phyloP scores from a whole-genome alignment of 2,329 filamentous ascomycete species.

The Colletotrichum tanaceti region DNA sequence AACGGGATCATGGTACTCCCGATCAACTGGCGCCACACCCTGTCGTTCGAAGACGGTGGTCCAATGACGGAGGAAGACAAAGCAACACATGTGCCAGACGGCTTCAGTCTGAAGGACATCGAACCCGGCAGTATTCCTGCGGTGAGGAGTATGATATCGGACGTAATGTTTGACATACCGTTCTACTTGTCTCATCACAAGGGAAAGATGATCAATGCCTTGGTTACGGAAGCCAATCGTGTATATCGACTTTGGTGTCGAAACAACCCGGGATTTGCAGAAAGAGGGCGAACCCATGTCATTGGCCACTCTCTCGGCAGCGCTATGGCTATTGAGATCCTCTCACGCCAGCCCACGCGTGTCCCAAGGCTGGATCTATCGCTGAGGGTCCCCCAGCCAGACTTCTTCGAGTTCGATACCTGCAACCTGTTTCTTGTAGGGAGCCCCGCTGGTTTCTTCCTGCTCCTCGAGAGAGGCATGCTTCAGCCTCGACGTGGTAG shows the following conservation, averaged over 20 bases:
- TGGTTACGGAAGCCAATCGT: conserved; percentile 90
- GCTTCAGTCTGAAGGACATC: conserved; percentile 82
- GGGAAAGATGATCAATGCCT: conserved; percentile 89
- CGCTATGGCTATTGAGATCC: conserved; percentile 91
- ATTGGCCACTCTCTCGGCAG: conserved; percentile 95
- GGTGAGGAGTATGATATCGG: conserved; percentile 92
- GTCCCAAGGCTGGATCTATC: conserved; percentile 65
- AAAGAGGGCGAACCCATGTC: conserved; percentile 86
- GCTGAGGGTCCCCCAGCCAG: conserved; percentile 56
- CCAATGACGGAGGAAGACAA: conserved; percentile 66
- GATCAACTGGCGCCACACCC: conserved; percentile 89
- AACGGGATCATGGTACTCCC: conserved; percentile 95
- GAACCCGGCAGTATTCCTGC: conserved; percentile 91
- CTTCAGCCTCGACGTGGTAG: conserved; percentile 82
- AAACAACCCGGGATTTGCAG: conserved; percentile 88
- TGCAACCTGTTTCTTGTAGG: conserved; percentile 90
- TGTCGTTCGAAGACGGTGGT: conserved; percentile 87
- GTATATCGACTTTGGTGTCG: conserved; percentile 96
- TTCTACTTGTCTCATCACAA: conserved; percentile 98
- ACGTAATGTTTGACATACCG: conserved; percentile 98
- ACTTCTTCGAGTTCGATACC: conserved; percentile 90
- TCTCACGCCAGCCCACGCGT: conserved; percentile 86
- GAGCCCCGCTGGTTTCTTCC: conserved; percentile 91
- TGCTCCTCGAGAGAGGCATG: conserved; percentile 79
- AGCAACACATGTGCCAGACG: conserved; percentile 66